Conservation (phyloP, 2,329 filamentous ascomycete species). For the Trichophaea hybrida region DNA sequence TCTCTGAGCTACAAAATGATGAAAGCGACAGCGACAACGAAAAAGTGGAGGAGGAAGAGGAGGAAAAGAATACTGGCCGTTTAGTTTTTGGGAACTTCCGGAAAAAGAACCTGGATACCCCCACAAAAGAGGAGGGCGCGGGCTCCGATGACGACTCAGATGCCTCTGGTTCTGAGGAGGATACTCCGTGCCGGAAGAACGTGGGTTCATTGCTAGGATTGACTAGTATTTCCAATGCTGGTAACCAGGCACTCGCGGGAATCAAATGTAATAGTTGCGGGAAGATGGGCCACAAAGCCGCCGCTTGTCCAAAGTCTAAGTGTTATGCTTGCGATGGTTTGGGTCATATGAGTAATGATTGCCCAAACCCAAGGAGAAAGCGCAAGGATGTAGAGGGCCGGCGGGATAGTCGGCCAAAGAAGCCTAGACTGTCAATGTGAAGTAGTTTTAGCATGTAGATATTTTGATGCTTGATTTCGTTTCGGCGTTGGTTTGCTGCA, state of each 20-base stretch:
- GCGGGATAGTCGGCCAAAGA: not conserved
- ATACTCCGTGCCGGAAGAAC: constrained; percentile 49
- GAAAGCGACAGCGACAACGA: constrained; percentile 28
- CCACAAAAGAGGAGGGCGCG: constrained; percentile 27
- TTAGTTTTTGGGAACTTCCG: constrained; percentile 19
- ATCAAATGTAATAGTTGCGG: constrained; percentile 7
- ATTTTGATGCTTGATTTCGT: not conserved
- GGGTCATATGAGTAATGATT: constrained; percentile 46
- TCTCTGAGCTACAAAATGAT: constrained; percentile 37
- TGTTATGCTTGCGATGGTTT: constrained; percentile 49
- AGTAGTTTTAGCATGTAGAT: not conserved
- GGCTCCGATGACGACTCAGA: constrained; percentile 30
- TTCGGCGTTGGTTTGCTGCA: not conserved
- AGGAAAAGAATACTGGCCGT: constrained; percentile 29
- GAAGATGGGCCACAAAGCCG: constrained; percentile 9
- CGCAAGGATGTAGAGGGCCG: constrained; percentile 6
- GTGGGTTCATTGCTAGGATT: constrained; percentile 41
- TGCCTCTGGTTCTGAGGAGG: constrained; percentile 32
- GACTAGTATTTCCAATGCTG: constrained; percentile 2
- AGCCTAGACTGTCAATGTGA: constrained; percentile 1
- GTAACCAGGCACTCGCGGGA: not conserved
- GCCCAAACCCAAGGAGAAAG: constrained; percentile 32
- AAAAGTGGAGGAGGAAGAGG: constrained; percentile 17
- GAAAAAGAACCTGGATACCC: constrained; percentile 3
- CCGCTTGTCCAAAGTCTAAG: constrained; percentile 24